These are phyloP conservation scores for Komagataella populi DNA, from an alignment of 805 yeast genomes.

Conservation along the genomic window DNA sequence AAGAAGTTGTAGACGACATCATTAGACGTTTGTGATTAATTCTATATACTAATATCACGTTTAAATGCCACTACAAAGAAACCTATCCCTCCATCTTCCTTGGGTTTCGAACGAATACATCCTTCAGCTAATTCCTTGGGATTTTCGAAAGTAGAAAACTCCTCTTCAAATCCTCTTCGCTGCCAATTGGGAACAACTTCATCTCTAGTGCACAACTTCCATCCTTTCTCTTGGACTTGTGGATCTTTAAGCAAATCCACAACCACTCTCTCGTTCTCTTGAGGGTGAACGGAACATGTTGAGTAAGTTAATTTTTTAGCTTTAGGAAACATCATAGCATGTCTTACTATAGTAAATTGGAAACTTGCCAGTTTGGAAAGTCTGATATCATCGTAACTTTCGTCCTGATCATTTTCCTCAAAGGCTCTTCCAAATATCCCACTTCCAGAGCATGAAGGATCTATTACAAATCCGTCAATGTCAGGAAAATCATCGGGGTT, in stretches of 20 bases:
- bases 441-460: conserved; percentile 96
- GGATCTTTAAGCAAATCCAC: conserved; percentile 58
- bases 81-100: conserved; percentile 96
- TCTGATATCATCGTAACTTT: conserved; percentile 30
- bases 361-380: conserved; percentile 68
- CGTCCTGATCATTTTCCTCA: conserved; percentile 38
- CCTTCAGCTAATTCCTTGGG: conserved; percentile 61
- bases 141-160: conserved; percentile 37
- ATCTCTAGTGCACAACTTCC: conserved; percentile 51
- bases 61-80: conserved; percentile 93
- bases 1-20: conserved; percentile 78
- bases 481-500: conserved; percentile 44
- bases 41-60: conserved; percentile 14
- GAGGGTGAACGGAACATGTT: conserved; percentile 89
- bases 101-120: conserved; percentile 76
- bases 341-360: conserved; percentile 79
- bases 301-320: conserved; percentile 79
- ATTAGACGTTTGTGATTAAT: conserved; percentile 31
- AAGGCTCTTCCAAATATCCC: conserved; percentile 89
- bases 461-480: conserved; percentile 77
- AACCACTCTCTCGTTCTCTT: conserved; percentile 91
- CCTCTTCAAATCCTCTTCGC: conserved; percentile 66
- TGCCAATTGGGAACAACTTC: conserved; percentile 78
- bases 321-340: conserved; percentile 71
- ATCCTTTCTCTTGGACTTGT: conserved; percentile 51